phyloP scores from a whole-genome alignment of 495 filamentous ascomycete genomes.

The Podospora fimiseda region DNA sequence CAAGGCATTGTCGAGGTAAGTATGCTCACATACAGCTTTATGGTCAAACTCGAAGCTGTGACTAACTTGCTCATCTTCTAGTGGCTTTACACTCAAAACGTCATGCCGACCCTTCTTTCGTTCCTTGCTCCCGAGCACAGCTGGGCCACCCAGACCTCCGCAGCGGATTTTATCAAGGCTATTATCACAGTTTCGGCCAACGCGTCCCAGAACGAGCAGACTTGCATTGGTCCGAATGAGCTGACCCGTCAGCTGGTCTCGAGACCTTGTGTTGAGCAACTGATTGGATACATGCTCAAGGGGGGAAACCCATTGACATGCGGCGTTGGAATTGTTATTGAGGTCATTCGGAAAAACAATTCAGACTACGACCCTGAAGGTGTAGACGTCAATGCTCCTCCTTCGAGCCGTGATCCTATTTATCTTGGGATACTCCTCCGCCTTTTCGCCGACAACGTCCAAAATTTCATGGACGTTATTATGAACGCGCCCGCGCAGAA shows the following conservation, averaged over 20 bases:
- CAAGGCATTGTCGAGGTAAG: constrained; percentile 88
- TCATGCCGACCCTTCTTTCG: constrained; percentile 84
- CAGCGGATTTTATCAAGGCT: constrained; percentile 96
- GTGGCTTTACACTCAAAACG: constrained; percentile 88
- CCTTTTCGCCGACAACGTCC: constrained; percentile 84
- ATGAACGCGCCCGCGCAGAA: constrained; percentile 54
- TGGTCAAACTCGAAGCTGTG: constrained; percentile 4
- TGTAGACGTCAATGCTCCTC: constrained; percentile 65
- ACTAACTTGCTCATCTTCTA: constrained; percentile 29
- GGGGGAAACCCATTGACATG: constrained; percentile 94
- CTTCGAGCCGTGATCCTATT: constrained; percentile 86
- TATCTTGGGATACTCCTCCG: constrained; percentile 92
- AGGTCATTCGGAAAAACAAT: constrained; percentile 99
- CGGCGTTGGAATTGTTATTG: constrained; percentile 94
- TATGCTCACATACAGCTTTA: not conserved
- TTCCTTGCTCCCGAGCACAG: constrained; percentile 78
- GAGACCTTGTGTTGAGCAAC: constrained; percentile 65
- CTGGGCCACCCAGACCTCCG: constrained; percentile 87
- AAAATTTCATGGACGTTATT: constrained; percentile 90
- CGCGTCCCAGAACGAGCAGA: constrained; percentile 93
- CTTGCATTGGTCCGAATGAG: constrained; percentile 96
- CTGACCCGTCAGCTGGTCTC: constrained; percentile 96
- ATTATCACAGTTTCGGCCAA: constrained; percentile 99
- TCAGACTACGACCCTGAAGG: constrained; percentile 97
- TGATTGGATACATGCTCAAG: constrained; percentile 85